Conservation (phyloP, 371 early-diverging fungal species). For the Mycotypha africana region DNA sequence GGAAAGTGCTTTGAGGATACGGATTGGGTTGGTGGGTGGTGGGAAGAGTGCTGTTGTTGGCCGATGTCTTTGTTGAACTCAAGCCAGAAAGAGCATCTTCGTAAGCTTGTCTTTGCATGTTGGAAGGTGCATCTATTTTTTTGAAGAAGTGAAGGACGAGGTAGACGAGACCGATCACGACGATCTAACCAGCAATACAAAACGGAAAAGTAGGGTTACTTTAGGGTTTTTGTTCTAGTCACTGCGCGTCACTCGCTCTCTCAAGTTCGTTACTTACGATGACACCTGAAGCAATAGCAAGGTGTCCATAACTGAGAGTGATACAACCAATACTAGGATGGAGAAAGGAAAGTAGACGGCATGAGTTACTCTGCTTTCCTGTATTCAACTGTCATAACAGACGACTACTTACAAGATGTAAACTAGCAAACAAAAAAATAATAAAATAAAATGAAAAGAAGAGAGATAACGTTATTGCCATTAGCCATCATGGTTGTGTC, state of each 20-base stretch:
- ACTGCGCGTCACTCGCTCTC: no score
- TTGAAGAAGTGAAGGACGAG: slow-evolving; percentile 15
- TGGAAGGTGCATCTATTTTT: slow-evolving; percentile 17
- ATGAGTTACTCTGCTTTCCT: background rate
- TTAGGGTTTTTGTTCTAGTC: no score
- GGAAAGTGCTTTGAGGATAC: no score
- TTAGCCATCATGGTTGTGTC: no score
- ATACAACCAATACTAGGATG: slow-evolving; percentile 14
- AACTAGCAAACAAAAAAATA: no score
- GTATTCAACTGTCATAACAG: no score
- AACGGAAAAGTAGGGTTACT: no score
- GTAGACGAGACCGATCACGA: slow-evolving; percentile 13
- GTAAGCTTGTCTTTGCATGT: slow-evolving; percentile 19
- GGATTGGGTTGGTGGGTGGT: no score
- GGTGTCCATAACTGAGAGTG: slow-evolving; percentile 13
- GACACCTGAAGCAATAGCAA: slow-evolving; percentile 20
- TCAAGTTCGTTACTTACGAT: slow-evolving; percentile 15
- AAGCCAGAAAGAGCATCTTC: slow-evolving; percentile 21
- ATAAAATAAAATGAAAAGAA: background rate
- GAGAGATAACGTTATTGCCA: background rate
- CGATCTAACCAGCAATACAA: slow-evolving; percentile 10
- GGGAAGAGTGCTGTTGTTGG: no score
- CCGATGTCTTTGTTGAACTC: no score
- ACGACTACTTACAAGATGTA: slow-evolving; percentile 13
- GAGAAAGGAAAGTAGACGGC: background rate